These are phyloP conservation scores for Claviceps sp. DNA, from an alignment of 2,329 filamentous ascomycete genomes.

Conservation along the genomic window DNA sequence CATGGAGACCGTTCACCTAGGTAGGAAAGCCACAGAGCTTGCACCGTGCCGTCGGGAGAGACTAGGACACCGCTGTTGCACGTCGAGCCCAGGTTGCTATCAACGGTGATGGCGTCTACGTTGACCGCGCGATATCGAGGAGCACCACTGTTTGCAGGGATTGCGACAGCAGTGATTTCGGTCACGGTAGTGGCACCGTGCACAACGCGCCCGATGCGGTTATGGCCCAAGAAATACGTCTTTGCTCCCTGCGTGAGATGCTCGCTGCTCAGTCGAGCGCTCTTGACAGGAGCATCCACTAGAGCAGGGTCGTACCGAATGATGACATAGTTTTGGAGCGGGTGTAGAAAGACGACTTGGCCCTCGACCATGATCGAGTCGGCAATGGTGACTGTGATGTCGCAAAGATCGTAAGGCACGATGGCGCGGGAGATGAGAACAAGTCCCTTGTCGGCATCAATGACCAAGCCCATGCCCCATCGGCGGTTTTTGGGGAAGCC, in stretches of 20 bases:
- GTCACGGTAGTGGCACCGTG: constrained; percentile 91
- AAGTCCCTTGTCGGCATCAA: constrained; percentile 89
- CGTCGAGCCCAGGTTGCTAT: constrained; percentile 80
- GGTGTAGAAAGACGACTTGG: constrained; percentile 91
- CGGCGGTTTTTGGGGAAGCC: constrained; percentile 93
- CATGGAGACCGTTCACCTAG: constrained; percentile 74
- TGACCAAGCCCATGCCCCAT: constrained; percentile 92
- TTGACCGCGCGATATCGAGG: constrained; percentile 92
- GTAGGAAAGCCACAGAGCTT: constrained; percentile 94
- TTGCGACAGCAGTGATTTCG: constrained; percentile 92
- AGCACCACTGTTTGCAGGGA: constrained; percentile 83
- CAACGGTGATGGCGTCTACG: constrained; percentile 91
- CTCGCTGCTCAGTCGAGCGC: constrained; percentile 67
- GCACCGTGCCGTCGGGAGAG: constrained; percentile 78
- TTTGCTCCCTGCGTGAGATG: constrained; percentile 85
- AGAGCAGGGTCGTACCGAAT: constrained; percentile 87
- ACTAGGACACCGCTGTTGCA: constrained; percentile 91
- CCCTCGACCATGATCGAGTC: constrained; percentile 91
- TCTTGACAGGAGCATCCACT: constrained; percentile 87
- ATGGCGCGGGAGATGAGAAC: constrained; percentile 90
- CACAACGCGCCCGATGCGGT: constrained; percentile 85
- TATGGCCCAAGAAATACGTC: constrained; percentile 97
- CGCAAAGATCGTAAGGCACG: constrained; percentile 91
- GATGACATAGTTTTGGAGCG: constrained; percentile 91
- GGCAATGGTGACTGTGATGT: constrained; percentile 90